These are phyloP conservation scores for Sodiomyces alkalinus DNA, from an alignment of 2,329 filamentous ascomycete species.

Conservation along the genomic window DNA sequence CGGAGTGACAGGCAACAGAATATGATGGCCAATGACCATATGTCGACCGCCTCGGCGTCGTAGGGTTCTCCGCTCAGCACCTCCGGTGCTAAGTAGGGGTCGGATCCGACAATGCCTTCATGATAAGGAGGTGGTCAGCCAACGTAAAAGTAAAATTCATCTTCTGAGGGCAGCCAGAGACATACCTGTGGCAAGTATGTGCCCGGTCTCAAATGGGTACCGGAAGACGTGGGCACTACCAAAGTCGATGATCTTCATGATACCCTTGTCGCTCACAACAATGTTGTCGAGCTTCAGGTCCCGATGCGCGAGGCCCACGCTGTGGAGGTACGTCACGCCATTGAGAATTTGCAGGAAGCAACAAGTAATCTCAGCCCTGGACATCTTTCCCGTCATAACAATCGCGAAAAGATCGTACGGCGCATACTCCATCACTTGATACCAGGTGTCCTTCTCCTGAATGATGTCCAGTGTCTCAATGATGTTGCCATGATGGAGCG, in stretches of 20 bases:
- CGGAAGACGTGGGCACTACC: conserved; percentile 93
- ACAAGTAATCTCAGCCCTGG: conserved; percentile 76
- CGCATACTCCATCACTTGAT: conserved; percentile 97
- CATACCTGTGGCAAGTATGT: conserved; percentile 68
- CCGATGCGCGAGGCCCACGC: conserved; percentile 85
- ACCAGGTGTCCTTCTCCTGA: conserved; percentile 88
- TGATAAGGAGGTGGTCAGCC: too few relatives aligned
- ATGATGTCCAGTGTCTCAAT: conserved; percentile 97
- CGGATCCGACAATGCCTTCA: conserved; percentile 58
- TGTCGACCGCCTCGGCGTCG: conserved; percentile 83
- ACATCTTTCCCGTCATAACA: conserved; percentile 98
- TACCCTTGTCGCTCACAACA: conserved; percentile 87
- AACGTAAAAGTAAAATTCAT: conserved; percentile 2
- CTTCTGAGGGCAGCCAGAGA: background rate
- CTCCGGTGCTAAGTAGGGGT: conserved; percentile 92
- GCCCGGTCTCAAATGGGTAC: conserved; percentile 89
- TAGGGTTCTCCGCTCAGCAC: conserved; percentile 91
- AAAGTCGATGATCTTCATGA: conserved; percentile 99
- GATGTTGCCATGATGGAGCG: conserved; percentile 91
- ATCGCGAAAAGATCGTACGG: conserved; percentile 94
- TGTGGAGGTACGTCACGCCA: conserved; percentile 86
- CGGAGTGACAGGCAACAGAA: conserved; percentile 97
- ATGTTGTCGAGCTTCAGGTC: conserved; percentile 97
- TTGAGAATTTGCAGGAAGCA: conserved; percentile 89
- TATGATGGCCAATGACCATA: conserved; percentile 97